Evolutionary conservation across 2,329 filamentous ascomycete species (phyloP), one percentile per base, ranked within the genome.

Genomic region (Cladophialophora yegresii): DNA sequence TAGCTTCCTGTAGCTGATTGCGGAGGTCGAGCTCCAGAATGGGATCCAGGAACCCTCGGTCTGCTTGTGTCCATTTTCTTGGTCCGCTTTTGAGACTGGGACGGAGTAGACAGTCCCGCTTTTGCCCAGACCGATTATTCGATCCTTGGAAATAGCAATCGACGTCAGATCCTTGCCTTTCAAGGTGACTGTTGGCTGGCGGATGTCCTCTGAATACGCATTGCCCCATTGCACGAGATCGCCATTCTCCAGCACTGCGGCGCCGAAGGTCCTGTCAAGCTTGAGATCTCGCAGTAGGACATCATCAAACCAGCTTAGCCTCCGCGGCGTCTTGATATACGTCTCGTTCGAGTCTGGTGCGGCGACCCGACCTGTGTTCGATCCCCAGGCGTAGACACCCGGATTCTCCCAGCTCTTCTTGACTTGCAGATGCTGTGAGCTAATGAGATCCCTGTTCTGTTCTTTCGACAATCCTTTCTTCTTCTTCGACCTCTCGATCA

Each of bases 331-430:
- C 79, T 96, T 97, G 75, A 98, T 82, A 67, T 88, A 84, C 32
- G 81, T 80, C 61, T 96, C 92, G 58, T 89, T 84, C 8, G 90
- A 93, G 67, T 89, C 87, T 0, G 93, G 92, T 49, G 93, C 92
- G 43, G 90, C 91, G n/a, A 96, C 93, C 71, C 85, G 85, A 65
- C 92, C 91, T 16, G 82, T 81, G 72, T 99, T 99, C 20, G 89
- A 92, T 0, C 95, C 95, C 93, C 95, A 99, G 4, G 89, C 87
- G 77, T 96, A 98, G 0, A 98, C 89, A 1, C 93, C 95, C 0
- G 95, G 93, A 65, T 90, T 88, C 77, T 87, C 86, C 81, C 86
- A 84, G 77, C 91, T 96, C 73, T 86, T 87, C 79, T 90, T 92
- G 64, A 96, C 90, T 79, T 97, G 93, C 5, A 91, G 79, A 77